Evolutionary conservation across 306 rosid species (phyloP).

Genomic region (Lagenaria siceraria): DNA sequence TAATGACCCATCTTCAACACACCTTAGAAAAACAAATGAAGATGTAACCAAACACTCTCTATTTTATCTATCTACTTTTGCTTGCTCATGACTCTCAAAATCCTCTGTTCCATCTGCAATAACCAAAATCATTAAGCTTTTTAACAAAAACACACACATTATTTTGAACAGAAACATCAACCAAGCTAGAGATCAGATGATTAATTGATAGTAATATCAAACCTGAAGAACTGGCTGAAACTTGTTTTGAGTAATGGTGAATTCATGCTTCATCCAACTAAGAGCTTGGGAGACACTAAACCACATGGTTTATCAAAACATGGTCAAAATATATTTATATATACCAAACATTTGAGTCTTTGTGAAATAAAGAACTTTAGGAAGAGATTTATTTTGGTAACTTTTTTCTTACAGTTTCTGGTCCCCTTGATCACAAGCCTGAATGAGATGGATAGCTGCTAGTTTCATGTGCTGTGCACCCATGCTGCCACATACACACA

Average conservation of each 20-base stretch:
- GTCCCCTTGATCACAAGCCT: slow-evolving; percentile 33
- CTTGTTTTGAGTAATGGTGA: slow-evolving; percentile 22
- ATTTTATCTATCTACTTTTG: not conserved
- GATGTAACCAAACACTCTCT: too few relatives aligned
- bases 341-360: not conserved
- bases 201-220: not conserved
- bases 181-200: not conserved
- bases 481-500: slow-evolving; percentile 30
- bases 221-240: slow-evolving; percentile 34
- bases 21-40: too few relatives aligned
- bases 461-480: slow-evolving; percentile 39
- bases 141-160: not conserved
- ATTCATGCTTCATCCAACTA: slow-evolving; percentile 30
- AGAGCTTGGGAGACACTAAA: slow-evolving; percentile 27
- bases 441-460: slow-evolving; percentile 30
- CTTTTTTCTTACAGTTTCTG: slow-evolving; percentile 8
- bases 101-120: slow-evolving; percentile 40
- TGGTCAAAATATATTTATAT: too few relatives aligned
- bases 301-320: not conserved
- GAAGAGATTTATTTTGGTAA: not conserved
- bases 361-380: not conserved
- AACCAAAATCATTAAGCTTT: not conserved
- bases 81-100: slow-evolving; percentile 17
- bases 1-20: too few relatives aligned
- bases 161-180: not conserved